Conservation (phyloP, 2,329 filamentous ascomycete genomes). For the Alternaria ventricosa region DNA sequence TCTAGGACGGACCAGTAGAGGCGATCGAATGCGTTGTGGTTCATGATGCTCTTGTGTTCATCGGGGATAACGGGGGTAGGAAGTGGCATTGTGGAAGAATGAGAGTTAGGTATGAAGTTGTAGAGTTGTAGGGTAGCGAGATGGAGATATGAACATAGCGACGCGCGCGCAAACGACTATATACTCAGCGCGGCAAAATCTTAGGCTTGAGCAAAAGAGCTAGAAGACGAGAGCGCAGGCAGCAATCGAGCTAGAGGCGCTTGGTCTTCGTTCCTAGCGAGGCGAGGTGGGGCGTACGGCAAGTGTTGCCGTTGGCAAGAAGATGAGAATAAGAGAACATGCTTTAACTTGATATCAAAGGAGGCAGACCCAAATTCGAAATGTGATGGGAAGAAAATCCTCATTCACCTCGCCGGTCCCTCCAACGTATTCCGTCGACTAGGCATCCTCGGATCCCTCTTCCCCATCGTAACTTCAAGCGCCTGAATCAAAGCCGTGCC, state of each 20-base stretch:
- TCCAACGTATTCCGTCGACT: constrained; percentile 64
- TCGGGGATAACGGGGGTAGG: background rate
- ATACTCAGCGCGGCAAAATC: background rate
- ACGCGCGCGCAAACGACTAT: background rate
- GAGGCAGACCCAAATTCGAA: too few relatives aligned
- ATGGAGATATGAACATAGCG: background rate
- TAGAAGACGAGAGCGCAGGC: background rate
- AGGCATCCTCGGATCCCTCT: constrained; percentile 61
- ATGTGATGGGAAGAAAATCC: background rate
- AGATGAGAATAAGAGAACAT: too few relatives aligned
- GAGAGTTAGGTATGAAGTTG: background rate
- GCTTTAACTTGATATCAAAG: too few relatives aligned
- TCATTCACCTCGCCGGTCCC: background rate
- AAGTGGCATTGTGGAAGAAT: background rate
- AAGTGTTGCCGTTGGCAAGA: background rate
- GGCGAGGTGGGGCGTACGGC: background rate
- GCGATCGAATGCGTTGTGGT: background rate
- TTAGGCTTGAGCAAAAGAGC: too few relatives aligned
- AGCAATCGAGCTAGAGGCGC: background rate
- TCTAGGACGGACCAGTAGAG: background rate
- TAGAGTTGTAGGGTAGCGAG: too few relatives aligned
- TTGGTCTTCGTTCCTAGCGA: background rate
- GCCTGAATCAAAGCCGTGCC: constrained; percentile 75
- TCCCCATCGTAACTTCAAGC: constrained; percentile 77
- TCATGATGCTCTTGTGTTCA: background rate